These are phyloP conservation scores for Ogataea hybrid DNA, from an alignment of 1,139 yeast species.

Conservation along the genomic window DNA sequence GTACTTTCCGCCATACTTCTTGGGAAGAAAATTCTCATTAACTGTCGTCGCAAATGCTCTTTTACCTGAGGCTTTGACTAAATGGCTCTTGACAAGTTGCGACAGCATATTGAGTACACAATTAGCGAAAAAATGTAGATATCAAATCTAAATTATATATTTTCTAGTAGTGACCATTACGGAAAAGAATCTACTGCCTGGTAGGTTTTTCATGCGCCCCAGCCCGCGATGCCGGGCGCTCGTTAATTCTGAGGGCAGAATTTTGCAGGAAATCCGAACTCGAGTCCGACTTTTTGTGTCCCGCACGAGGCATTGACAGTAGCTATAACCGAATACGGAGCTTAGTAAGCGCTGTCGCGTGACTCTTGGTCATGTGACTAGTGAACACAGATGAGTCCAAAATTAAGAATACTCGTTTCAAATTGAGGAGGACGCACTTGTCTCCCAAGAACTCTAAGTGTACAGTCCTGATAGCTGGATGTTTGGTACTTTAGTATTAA, in stretches of 20 bases:
- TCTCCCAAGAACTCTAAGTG: no score
- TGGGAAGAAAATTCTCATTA: no score
- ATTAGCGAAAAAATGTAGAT: neutral
- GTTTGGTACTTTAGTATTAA: no score
- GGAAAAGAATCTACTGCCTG: neutral
- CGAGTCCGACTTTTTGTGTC: conserved; percentile 12
- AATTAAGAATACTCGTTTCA: no score
- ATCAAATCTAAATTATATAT: neutral
- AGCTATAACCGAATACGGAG: conserved; percentile 14
- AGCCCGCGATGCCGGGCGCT: neutral
- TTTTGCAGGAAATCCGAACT: conserved; percentile 10
- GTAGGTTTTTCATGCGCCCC: neutral
- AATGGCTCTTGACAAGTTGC: no score
- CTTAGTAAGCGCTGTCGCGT: neutral
- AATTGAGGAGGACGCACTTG: neutral
- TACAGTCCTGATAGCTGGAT: no score
- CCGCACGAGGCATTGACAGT: conserved; percentile 1
- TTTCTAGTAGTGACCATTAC: neutral
- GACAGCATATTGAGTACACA: no score
- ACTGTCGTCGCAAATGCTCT: no score
- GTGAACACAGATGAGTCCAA: neutral
- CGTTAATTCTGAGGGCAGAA: neutral
- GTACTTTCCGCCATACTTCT: no score
- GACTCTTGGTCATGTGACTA: neutral
- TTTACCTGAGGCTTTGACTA: no score